Percentiles rank a stretch among this genome's conserved stretches.
These are phyloP conservation scores for Dioszegia aurantiaca DNA, from an alignment of 768 basidiomycete genomes.

Conservation along the genomic window DNA sequence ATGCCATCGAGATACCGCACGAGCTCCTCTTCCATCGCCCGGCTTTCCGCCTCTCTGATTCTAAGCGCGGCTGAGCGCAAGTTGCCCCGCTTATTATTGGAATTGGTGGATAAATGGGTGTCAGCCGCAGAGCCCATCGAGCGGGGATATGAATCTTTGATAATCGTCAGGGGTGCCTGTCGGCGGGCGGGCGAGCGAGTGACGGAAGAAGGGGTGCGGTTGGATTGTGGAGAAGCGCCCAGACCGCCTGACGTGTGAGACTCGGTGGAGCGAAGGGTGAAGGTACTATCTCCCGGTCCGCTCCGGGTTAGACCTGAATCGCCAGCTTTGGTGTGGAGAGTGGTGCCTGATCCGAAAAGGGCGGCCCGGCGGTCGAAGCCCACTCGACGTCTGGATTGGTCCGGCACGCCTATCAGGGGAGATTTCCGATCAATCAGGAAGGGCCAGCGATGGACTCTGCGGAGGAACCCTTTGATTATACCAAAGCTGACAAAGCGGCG, in stretches of 20 bases:
- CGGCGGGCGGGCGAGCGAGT: constrained; percentile 14
- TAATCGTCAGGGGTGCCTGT: constrained; percentile 2
- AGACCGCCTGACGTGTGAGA: constrained; percentile 32
- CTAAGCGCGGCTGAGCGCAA: constrained; percentile 13
- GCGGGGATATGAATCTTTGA: constrained; percentile 15
- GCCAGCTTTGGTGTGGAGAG: constrained; percentile 17
- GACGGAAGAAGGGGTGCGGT: constrained; percentile 24
- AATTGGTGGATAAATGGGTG: constrained; percentile 23
- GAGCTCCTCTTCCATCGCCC: constrained; percentile 38
- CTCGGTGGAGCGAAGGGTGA: constrained; percentile 39
- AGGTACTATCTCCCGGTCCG: constrained; percentile 33
- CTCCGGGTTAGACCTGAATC: constrained; percentile 42
- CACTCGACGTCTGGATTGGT: constrained; percentile 30
- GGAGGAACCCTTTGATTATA: constrained; percentile 96
- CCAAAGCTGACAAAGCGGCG: constrained; percentile 96
- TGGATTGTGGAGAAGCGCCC: constrained; percentile 29
- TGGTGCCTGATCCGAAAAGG: constrained; percentile 24
- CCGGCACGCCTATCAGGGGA: constrained; percentile 27
- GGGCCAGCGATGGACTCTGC: constrained; percentile 90
- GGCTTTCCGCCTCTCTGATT: constrained; percentile 17
- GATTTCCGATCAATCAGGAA: constrained; percentile 54
- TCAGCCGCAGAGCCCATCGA: constrained; percentile 21
- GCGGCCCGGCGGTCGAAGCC: constrained; percentile 36
- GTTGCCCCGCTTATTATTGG: constrained; percentile 4
- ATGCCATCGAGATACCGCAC: constrained; percentile 71